Percentiles rank a stretch among this genome's conserved stretches.
Conservation (phyloP, 768 basidiomycete genomes). For the Leccinum subgranulosum region DNA sequence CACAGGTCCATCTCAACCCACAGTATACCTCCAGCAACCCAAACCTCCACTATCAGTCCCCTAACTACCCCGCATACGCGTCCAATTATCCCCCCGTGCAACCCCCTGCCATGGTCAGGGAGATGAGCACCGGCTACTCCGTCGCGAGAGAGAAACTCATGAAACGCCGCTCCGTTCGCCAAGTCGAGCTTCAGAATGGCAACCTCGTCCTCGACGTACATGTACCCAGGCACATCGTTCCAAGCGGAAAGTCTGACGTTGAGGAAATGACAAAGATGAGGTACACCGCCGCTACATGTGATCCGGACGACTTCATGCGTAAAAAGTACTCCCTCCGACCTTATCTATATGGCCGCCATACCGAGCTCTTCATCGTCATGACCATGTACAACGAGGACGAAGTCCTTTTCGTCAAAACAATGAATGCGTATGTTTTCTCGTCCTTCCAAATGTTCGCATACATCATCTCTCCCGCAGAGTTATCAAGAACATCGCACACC, state of each 20-base stretch:
- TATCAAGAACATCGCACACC: constrained; percentile 81
- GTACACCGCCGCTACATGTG: constrained; percentile 86
- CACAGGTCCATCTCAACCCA: constrained; percentile 69
- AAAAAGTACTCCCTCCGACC: constrained; percentile 76
- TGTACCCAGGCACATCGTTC: constrained; percentile 76
- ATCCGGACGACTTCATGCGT: constrained; percentile 84
- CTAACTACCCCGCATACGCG: constrained; percentile 39
- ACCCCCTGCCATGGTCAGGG: constrained; percentile 46
- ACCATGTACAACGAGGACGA: constrained; percentile 97
- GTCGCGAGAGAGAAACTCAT: constrained; percentile 75
- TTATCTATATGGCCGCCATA: constrained; percentile 74
- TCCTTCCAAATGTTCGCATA: neutral
- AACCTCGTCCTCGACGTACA: constrained; percentile 83
- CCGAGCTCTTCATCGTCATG: constrained; percentile 94
- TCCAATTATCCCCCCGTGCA: constrained; percentile 62
- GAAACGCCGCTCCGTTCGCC: constrained; percentile 74
- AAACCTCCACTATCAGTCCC: constrained; percentile 35
- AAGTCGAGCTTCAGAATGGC: constrained; percentile 77
- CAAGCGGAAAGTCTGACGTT: constrained; percentile 53
- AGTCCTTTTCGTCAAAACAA: constrained; percentile 70
- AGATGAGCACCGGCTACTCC: constrained; percentile 56
- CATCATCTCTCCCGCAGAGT: constrained; percentile 44
- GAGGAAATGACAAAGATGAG: constrained; percentile 84
- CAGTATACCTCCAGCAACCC: constrained; percentile 57
- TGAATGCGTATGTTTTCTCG: constrained; percentile 65